These are phyloP conservation scores for Trapa bicornis DNA, from an alignment of 345 rosid species.

Conservation along the genomic window DNA sequence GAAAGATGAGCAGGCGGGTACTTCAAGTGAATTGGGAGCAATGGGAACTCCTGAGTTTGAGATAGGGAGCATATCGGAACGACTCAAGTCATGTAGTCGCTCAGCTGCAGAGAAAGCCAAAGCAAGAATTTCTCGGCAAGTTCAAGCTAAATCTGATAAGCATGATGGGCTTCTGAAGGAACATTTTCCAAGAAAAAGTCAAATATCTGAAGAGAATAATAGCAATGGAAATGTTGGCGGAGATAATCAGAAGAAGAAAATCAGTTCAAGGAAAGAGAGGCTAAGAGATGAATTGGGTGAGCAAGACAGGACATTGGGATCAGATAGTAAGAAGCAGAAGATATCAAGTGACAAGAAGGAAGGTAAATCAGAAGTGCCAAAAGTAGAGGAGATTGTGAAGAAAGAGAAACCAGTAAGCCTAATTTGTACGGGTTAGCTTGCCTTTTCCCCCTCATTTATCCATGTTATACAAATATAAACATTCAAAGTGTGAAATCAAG, in stretches of 20 bases:
- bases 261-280: constrained; percentile 5
- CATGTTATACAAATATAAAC: background rate
- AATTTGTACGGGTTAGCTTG: background rate
- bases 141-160: background rate
- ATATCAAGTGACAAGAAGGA: background rate
- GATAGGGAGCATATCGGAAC: background rate
- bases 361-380: constrained; percentile 4
- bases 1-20: background rate
- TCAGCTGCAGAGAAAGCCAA: constrained; percentile 9
- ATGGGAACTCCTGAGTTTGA: background rate
- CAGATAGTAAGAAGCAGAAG: constrained; percentile 1
- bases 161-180: constrained; percentile 3
- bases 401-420: constrained; percentile 8
- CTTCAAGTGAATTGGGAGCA: background rate
- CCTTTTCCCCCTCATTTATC: background rate
- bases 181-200: constrained; percentile 1
- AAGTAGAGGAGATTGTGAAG: constrained; percentile 10
- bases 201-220: background rate
- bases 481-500: background rate
- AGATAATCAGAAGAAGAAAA: constrained; percentile 1
- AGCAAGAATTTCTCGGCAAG: background rate
- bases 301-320: constrained; percentile 8
- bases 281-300: background rate
- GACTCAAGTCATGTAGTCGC: constrained; percentile 1
- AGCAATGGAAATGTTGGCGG: background rate